A percentile compares a stretch with the other conserved stretches of the same genome.
phyloP scores from a whole-genome alignment of 2,329 filamentous ascomycete genomes.

The Monilinia laxa region DNA sequence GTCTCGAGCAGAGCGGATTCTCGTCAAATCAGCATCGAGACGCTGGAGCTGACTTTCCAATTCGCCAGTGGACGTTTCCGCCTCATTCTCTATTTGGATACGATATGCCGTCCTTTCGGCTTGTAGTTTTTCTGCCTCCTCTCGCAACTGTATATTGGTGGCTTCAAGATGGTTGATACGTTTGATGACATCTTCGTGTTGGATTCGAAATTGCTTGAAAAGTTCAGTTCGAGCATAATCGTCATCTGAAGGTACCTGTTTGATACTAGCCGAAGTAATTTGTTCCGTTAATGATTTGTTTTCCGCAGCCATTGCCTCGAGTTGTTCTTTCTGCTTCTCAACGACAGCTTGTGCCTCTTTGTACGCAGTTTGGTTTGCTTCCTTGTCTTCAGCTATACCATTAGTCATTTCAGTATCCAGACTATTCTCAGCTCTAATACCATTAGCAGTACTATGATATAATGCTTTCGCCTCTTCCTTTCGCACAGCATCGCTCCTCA shows the following conservation, averaged over 20 bases:
- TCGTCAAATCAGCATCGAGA: constrained; percentile 79
- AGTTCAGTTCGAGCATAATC: constrained; percentile 91
- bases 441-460: constrained; percentile 47
- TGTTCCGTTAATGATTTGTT: constrained; percentile 74
- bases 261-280: constrained; percentile 68
- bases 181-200: constrained; percentile 90
- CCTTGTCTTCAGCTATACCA: constrained; percentile 55
- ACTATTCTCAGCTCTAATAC: constrained; percentile 47
- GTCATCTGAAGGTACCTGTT: constrained; percentile 78
- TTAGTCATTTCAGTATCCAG: constrained; percentile 44
- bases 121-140: constrained; percentile 82
- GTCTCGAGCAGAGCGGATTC: constrained; percentile 81
- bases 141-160: constrained; percentile 77
- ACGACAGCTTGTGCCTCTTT: constrained; percentile 75
- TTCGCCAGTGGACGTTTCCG: constrained; percentile 69
- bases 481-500: constrained; percentile 83
- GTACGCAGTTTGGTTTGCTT: constrained; percentile 72
- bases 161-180: constrained; percentile 90
- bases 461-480: constrained; percentile 90
- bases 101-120: constrained; percentile 82
- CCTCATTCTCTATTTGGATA: constrained; percentile 77
- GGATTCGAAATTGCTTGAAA: constrained; percentile 86
- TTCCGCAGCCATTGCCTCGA: constrained; percentile 75
- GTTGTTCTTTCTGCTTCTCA: constrained; percentile 83
- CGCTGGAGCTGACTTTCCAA: constrained; percentile 78